Percentiles rank a stretch among this genome's conserved stretches.
Evolutionary conservation across 164 flowering plant genomes (phyloP).

Genomic region (Santalum album): DNA sequence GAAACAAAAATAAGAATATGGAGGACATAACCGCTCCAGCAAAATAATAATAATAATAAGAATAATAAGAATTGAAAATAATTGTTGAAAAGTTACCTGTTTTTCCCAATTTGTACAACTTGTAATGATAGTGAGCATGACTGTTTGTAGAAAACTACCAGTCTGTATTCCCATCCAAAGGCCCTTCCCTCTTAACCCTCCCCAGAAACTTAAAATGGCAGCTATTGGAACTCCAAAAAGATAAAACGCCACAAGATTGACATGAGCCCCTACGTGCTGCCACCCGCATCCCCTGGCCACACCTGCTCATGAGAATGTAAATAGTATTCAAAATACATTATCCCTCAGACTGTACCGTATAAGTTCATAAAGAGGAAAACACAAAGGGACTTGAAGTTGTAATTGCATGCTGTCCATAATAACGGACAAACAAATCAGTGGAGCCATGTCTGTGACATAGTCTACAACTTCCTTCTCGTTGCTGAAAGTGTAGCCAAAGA

Average conservation of each 20-base stretch:
- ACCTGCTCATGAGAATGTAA: constrained; percentile 25
- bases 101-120: constrained; percentile 55
- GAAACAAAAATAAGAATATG: too few relatives aligned
- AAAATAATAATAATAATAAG: too few relatives aligned
- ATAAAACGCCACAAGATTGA: constrained; percentile 67
- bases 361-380: too few relatives aligned
- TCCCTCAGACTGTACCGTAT: too few relatives aligned
- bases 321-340: neutral
- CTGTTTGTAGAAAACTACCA: constrained; percentile 45
- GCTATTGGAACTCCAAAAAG: constrained; percentile 61
- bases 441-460: constrained; percentile 63
- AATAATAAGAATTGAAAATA: too few relatives aligned
- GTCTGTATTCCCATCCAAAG: constrained; percentile 65
- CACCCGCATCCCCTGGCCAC: constrained; percentile 81
- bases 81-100: constrained; percentile 28
- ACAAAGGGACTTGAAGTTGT: too few relatives aligned
- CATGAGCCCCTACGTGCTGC: constrained; percentile 71
- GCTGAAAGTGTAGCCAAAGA: constrained; percentile 68
- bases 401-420: constrained; percentile 58
- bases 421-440: constrained; percentile 51
- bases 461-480: constrained; percentile 68
- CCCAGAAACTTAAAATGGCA: constrained; percentile 34
- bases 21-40: too few relatives aligned
- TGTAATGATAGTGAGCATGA: constrained; percentile 38
- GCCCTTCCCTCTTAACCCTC: constrained; percentile 47